Evolutionary conservation across 1,284 basidiomycete genomes (phyloP), one percentile per base, ranked within the genome.

Genomic region (Boletellus dicymbophilus): DNA sequence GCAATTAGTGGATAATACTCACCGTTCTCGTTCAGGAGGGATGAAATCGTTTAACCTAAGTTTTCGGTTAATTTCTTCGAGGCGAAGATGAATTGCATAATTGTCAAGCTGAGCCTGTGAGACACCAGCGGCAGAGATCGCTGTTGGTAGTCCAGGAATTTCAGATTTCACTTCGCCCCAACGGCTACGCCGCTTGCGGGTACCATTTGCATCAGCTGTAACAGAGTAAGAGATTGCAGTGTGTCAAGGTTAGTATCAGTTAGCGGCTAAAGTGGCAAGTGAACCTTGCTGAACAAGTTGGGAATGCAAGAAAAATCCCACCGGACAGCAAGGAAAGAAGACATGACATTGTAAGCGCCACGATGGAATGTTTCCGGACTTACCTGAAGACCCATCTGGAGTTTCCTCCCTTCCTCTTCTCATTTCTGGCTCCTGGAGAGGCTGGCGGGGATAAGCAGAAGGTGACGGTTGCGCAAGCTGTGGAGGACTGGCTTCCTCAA

Each of bases 1-100:
- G 9, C 3, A 20, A 30, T 4, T 23, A 31, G 5, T 0, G 4
- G 5, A 30, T 41, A 39, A 33, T 30, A 3, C 75, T 38, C 60
- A 87, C 90, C 94, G 82, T 76, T 98, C 95, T 54, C 90, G 83
- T 59, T 99, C 96, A 30, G 97, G 94, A 37, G 97, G 97, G 45
- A 99, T 84, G 58, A 95, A 95, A 64, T 98, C 94, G 58, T 97
- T 98, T 49, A 94, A 77, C 46, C 93, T 79, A 25, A 99, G 78
- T 73, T 98, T 98, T 61, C 92, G 84, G 60, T 95, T 94, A 67
- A 99, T 98, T 74, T 99, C 97, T 71, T 99, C 97, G 48, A 99
- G 77, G 50, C 97, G 82, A 44, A 98, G 79, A 64, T 95, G 93
- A 52, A 94, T 95, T 43, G 93, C 92, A 69, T 98, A 98, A 64